Evolutionary conservation across 2,329 filamentous ascomycete species (phyloP).

Genomic region (Penicillium sp.): DNA sequence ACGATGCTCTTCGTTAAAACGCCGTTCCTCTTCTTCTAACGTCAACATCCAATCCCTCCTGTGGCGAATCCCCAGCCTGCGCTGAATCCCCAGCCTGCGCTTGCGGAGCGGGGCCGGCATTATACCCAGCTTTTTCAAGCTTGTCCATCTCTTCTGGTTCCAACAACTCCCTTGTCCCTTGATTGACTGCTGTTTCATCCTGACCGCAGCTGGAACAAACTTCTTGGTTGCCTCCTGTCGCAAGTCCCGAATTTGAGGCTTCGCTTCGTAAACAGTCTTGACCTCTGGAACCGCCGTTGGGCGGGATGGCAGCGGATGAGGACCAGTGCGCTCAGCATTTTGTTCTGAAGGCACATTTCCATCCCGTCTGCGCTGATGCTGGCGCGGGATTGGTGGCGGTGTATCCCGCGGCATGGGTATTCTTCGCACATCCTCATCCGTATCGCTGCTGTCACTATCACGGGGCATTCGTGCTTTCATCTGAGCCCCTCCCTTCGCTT

Average conservation of each 20-base stretch:
- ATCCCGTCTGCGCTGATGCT: conserved; percentile 37
- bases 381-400: conserved; percentile 59
- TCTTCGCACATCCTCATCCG: conserved; percentile 58
- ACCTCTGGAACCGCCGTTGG: conserved; percentile 50
- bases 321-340: conserved; percentile 26
- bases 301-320: conserved; percentile 39
- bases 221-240: conserved; percentile 77
- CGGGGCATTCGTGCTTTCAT: conserved; percentile 34
- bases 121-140: conserved; percentile 68
- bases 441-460: conserved; percentile 50
- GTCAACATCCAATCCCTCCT: conserved; percentile 21
- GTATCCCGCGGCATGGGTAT: conserved; percentile 67
- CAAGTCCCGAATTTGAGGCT: conserved; percentile 77
- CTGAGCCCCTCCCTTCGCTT: conserved; percentile 60
- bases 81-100: conserved; percentile 6
- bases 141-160: conserved; percentile 74
- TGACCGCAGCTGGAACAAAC: conserved; percentile 79
- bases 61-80: conserved; percentile 5
- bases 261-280: conserved; percentile 84
- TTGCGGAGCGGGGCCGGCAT: conserved; percentile 39
- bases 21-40: conserved; percentile 37
- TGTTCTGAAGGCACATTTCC: conserved; percentile 29
- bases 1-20: conserved; percentile 40
- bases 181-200: conserved; percentile 74
- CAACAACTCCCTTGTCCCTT: conserved; percentile 66